phyloP scores from a whole-genome alignment of 352 stramenopile species.

The Globisporangium irregulare region DNA sequence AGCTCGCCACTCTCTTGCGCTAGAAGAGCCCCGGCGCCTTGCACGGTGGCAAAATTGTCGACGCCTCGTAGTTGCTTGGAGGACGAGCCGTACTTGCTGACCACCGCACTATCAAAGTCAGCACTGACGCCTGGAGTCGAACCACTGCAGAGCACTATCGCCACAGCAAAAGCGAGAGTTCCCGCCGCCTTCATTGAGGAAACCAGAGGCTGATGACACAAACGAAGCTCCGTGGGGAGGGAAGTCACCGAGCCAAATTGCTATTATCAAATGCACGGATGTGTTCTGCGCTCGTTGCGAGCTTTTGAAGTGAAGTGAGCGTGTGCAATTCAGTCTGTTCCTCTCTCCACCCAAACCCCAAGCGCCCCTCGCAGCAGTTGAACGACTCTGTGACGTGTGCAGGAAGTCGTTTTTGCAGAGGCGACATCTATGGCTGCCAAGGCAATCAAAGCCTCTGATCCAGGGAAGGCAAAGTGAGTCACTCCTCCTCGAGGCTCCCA shows the following conservation, averaged over 20 bases:
- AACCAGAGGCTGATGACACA: neutral
- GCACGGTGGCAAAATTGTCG: neutral
- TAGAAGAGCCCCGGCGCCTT: neutral
- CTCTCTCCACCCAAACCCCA: neutral
- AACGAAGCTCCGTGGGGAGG: neutral
- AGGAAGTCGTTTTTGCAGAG: neutral
- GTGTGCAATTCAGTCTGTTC: neutral
- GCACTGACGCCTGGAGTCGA: neutral
- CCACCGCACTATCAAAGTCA: neutral
- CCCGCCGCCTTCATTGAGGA: neutral
- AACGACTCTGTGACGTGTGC: neutral
- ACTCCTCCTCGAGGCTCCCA: neutral
- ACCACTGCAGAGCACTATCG: neutral
- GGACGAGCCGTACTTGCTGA: constrained; percentile 1
- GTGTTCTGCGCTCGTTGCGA: neutral
- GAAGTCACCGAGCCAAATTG: neutral
- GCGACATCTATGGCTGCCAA: neutral
- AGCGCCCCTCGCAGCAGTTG: neutral
- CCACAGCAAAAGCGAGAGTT: neutral
- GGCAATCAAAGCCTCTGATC: neutral
- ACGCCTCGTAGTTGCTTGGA: constrained; percentile 6
- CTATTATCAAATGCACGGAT: neutral
- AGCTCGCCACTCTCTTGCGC: neutral
- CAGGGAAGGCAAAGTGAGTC: neutral
- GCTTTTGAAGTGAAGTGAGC: neutral